A percentile compares a stretch with the other conserved stretches of the same genome.
Conservation (phyloP, 2,329 filamentous ascomycete genomes). For the Myotisia sp. region DNA sequence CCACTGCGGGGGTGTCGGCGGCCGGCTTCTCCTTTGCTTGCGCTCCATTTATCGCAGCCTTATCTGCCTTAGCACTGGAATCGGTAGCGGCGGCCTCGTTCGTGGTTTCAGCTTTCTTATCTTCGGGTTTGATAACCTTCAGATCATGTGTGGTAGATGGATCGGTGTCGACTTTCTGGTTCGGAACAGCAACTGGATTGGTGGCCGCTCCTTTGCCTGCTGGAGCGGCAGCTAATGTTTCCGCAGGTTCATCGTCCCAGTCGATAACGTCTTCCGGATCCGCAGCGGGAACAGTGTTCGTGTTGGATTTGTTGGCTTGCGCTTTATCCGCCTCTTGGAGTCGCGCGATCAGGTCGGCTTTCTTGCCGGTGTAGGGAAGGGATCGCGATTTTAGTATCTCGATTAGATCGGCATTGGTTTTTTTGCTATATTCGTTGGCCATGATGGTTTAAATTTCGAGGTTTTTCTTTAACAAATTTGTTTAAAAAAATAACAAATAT, state of each 20-base stretch:
- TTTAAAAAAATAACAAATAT: too few relatives aligned
- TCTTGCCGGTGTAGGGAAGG: slow-evolving; percentile 36
- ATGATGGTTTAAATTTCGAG: slow-evolving; percentile 21
- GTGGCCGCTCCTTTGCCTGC: slow-evolving; percentile 25
- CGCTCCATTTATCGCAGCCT: slow-evolving; percentile 12
- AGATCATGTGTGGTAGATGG: slow-evolving; percentile 27
- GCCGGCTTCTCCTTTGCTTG: slow-evolving; percentile 14
- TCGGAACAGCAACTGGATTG: slow-evolving; percentile 27
- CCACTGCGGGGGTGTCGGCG: slow-evolving; percentile 19
- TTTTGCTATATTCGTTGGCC: slow-evolving; percentile 35
- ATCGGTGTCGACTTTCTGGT: slow-evolving; percentile 25
- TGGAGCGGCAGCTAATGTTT: slow-evolving; percentile 15
- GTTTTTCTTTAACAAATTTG: too few relatives aligned
- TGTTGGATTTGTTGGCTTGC: slow-evolving; percentile 23
- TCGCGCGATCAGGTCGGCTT: slow-evolving; percentile 36
- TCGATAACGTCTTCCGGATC: slow-evolving; percentile 32
- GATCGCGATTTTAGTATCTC: slow-evolving; percentile 36
- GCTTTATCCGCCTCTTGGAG: slow-evolving; percentile 34
- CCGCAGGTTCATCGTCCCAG: slow-evolving; percentile 28
- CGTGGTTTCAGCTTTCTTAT: slow-evolving; percentile 1
- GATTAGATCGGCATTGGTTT: slow-evolving; percentile 36
- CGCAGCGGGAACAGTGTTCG: slow-evolving; percentile 8
- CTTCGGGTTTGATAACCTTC: slow-evolving; percentile 22
- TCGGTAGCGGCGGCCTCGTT: slow-evolving; percentile 4
- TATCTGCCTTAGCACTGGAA: slow-evolving; percentile 11